A percentile compares a stretch with the other conserved stretches of the same genome.
phyloP scores from a whole-genome alignment of 129 eudicot genomes.

The Arctium minus region DNA sequence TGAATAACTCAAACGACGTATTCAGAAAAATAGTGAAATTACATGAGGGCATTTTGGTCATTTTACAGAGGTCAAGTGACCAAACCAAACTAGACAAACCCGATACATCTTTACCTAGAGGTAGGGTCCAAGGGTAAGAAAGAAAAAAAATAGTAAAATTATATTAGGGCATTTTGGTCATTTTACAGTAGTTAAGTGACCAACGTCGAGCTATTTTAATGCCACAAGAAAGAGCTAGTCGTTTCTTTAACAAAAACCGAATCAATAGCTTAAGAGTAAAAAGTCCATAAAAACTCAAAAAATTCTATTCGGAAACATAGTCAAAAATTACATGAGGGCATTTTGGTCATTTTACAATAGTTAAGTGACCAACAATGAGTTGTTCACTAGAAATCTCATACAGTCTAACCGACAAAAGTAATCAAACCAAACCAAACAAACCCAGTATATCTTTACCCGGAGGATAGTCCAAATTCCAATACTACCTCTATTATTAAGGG shows the following conservation, averaged over 20 bases:
- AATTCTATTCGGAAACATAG: too few species aligned
- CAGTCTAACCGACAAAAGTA: too few species aligned
- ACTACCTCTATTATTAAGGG: neutral
- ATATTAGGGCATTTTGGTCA: neutral
- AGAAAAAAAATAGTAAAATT: neutral
- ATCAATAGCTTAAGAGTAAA: too few species aligned
- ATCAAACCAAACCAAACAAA: too few species aligned
- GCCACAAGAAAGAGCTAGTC: neutral
- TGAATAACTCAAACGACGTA: neutral
- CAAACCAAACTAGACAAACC: neutral
- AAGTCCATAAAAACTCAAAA: too few species aligned
- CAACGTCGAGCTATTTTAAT: neutral
- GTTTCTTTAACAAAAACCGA: neutral
- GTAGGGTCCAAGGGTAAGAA: neutral
- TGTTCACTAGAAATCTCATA: too few species aligned
- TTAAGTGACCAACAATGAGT: too few species aligned
- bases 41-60: slow-evolving; percentile 1
- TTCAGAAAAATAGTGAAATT: neutral
- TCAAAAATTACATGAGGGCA: neutral
- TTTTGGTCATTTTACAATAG: neutral
- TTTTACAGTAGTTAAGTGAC: neutral
- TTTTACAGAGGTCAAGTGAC: neutral
- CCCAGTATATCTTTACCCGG: too few species aligned
- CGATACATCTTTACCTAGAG: neutral
- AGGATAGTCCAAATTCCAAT: neutral